Evolutionary conservation across 345 rosid genomes (phyloP), one percentile per base, ranked within the genome.

Genomic region (Eucalyptus dawsonii): DNA sequence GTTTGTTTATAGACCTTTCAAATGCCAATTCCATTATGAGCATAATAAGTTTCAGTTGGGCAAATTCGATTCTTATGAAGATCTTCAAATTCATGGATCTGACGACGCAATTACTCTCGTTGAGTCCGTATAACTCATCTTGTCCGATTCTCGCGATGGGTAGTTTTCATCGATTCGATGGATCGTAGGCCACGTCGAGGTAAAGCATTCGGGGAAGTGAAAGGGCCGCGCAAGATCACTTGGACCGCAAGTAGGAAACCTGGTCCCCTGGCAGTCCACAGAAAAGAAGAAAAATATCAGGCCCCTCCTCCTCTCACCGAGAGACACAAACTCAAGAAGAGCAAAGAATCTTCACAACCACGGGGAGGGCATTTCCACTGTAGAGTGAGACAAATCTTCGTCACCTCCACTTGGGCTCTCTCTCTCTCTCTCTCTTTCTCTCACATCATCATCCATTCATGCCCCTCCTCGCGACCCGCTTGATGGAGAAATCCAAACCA

Each of bases 401-500:
- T 8, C 60, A 53, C 15, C 62, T 7, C 21, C 17, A n/a, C n/a
- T 37, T 25, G 89, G 15, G 27, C 24, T 44, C 49, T 62, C 90
- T 58, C 88, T 80, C 91, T 89, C 89, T 90, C 91, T 89, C 89
- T 90, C 90, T 90, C 88, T 80, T 89, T 89, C 89, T 88, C 90
- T 87, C 29, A 24, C 4, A 56, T 56, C 29, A 42, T 86, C 91
- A 11, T 65, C 87, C 87, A 86, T 88, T 7, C 89, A 37, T 89
- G 22, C 4, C 4, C n/a, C n/a, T 45, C 89, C 92, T 89, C 44
- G 50, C 25, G 34, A 17, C 81, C 81, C 81, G 24, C 4, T 40
- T 22, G 85, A 76, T 40, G 37, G 11, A 88, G 95, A 90, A 93
- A 95, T 95, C 96, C 93, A 88, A 45, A 21, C 86, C 92, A 17